Base-by-base conservation (phyloP, 805 yeast genomes). In the Ogataea pini region DNA sequence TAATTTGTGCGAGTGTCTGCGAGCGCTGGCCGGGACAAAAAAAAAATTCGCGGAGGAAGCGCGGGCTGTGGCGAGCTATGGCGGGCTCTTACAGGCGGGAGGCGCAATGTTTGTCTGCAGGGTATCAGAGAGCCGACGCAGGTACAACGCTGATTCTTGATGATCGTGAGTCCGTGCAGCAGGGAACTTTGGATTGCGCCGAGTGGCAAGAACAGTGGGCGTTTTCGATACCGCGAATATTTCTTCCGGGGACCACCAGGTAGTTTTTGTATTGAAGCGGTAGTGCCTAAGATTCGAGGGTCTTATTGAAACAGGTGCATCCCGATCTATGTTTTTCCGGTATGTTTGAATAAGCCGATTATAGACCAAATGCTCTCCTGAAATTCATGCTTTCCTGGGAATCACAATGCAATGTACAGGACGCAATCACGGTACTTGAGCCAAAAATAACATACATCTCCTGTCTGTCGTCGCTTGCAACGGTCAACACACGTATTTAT, bases 51-150 rank as follows among this genome's bases (percentile, higher is more conserved):
- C 8, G 8, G 34, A 12, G 37, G 24, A 4, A 10, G 37, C 24
- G 37, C 25, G 37, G 25, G 22, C 37, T 14, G 4, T 14, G 17
- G 40, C 17, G 29, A 28, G 8, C 18, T 18, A 25, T 17, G 28
- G 29, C 28, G 18, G 40, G 27, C 20, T 6, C 9, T 18, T 8
- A 8, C 25, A 8, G 25, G 29, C 14, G n/a, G 14, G 18, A 17
- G 34, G 17, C 34, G 16, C 34, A 17, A 31, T 16, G 24, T 4
- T 12, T 9, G 32, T 16, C 42, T 39, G 42, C 42, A 39, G 32
- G 42, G 33, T 27, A 31, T 28, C 13, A 13, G 28, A 18, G 42
- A 3, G 22, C 33, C 42, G 33, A 39, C 42, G 42, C 42, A 39
- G 42, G 42, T 39, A 39, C 42, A 17, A 5, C 10, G 33, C 32